A percentile compares a stretch with the other conserved stretches of the same genome.
Evolutionary conservation across 306 rosid species (phyloP).

Genomic region (Canavalia gladiata): DNA sequence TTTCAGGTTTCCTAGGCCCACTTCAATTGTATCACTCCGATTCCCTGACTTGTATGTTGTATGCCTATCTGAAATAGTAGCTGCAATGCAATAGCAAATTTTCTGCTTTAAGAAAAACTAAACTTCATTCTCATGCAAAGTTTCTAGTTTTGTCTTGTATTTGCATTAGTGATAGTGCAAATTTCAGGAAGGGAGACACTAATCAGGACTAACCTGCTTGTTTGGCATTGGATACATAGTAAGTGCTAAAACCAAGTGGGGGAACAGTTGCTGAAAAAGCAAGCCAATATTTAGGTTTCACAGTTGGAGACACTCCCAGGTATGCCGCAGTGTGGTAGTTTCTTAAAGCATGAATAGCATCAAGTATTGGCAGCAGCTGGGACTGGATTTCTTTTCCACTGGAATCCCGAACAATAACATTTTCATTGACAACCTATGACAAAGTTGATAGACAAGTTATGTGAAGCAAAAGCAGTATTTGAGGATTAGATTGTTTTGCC

Average conservation of each 20-base stretch:
- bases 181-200: conserved; percentile 13
- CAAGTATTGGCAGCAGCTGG: conserved; percentile 76
- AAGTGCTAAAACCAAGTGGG: conserved; percentile 90
- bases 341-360: conserved; percentile 60
- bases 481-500: conserved; percentile 14
- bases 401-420: conserved; percentile 71
- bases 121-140: conserved; percentile 10
- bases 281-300: conserved; percentile 75
- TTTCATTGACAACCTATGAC: conserved; percentile 65
- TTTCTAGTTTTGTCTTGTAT: not conserved
- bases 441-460: conserved; percentile 37
- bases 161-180: conserved; percentile 25
- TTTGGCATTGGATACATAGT: conserved; percentile 62
- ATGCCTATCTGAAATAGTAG: conserved; percentile 56
- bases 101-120: not conserved
- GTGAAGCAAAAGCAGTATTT: conserved; percentile 35
- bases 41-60: conserved; percentile 51
- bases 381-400: conserved; percentile 75
- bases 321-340: conserved; percentile 64
- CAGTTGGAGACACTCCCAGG: conserved; percentile 68
- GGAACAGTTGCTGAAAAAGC: conserved; percentile 81
- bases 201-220: conserved; percentile 54
- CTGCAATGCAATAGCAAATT: conserved; percentile 54
- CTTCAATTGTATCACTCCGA: conserved; percentile 56
- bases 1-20: conserved; percentile 76